phyloP scores from a whole-genome alignment of 176 grass and related monocot genomes.

The Oryza longistaminata region DNA sequence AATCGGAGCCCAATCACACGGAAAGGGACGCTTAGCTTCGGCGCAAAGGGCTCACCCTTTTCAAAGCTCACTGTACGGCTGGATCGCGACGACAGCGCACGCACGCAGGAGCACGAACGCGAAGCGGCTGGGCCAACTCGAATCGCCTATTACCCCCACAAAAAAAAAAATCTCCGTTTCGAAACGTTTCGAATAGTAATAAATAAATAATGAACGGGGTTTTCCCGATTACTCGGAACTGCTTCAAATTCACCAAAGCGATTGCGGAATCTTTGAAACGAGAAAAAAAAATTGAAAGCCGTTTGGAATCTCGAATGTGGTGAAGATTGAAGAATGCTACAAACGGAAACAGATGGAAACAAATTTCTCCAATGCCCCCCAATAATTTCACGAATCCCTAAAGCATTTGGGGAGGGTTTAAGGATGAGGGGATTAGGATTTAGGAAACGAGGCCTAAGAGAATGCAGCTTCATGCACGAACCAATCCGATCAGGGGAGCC shows the following conservation, averaged over 20 bases:
- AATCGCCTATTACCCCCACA: background rate
- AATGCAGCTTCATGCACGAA: background rate
- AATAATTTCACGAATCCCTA: background rate
- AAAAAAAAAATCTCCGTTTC: background rate
- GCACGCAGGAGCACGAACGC: background rate
- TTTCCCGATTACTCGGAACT: background rate
- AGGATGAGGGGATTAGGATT: background rate
- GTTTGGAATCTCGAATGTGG: background rate
- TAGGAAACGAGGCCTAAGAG: background rate
- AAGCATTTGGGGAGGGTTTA: background rate
- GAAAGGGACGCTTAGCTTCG: conserved; percentile 40
- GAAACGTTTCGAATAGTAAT: background rate
- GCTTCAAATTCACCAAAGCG: background rate
- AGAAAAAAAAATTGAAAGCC: background rate
- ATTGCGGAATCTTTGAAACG: background rate
- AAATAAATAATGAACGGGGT: background rate
- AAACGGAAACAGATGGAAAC: background rate
- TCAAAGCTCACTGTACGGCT: conserved; percentile 7
- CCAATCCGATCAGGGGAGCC: background rate
- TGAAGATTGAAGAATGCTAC: background rate
- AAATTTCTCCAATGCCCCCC: background rate
- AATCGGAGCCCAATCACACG: conserved; percentile 24
- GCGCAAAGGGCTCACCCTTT: conserved; percentile 33
- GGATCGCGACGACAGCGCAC: background rate
- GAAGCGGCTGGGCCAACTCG: background rate